Evolutionary conservation across 176 grass and related monocot genomes (phyloP), one percentile per base, ranked within the genome.

Genomic region (Triticum urartu): DNA sequence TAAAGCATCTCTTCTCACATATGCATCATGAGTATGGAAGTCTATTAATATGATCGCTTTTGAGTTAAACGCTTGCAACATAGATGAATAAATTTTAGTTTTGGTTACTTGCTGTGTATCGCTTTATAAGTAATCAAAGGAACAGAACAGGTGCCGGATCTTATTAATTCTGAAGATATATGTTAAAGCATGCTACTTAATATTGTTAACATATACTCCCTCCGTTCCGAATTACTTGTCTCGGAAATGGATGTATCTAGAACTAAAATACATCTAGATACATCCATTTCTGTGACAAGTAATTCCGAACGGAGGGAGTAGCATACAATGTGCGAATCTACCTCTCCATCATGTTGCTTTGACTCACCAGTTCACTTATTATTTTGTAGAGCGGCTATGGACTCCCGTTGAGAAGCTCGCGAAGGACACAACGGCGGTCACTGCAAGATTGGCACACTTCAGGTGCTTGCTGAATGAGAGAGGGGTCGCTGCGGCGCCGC

Each of bases 401-500:
- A 93, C 92, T 74, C 87, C 91, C 3, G 17, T 93, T 61, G 75
- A 88, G 72, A 94, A 84, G 79, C 79, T 97, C 42, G 89, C 95
- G 8, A 89, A 72, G 76, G 79, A 94, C 35, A 77, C 89, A 76
- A 17, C 56, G 25, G 60, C 43, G 6, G 92, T 93, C 2, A 84
- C 79, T 38, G 9, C 81, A 88, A 94, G 95, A 89, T 65, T 94
- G 83, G 79, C 92, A 67, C 85, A 43, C 64, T 97, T 97, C 89
- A 94, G 95, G 87, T 97, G 95, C 58, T 83, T 94, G 75, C 92
- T 97, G 54, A 97, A 94, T 81, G 87, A 86, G 26, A 93, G 92
- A 90, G 92, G 95, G 40, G 87, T 97, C 88, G 90, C 91, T 69
- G 95, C 95, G 76, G 85, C 92, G 75, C 95, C 95, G 0, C 58